Percentiles rank a stretch among this genome's conserved stretches.
Evolutionary conservation across 352 stramenopile species (phyloP).

Genomic region (Globisporangium mamillatum): DNA sequence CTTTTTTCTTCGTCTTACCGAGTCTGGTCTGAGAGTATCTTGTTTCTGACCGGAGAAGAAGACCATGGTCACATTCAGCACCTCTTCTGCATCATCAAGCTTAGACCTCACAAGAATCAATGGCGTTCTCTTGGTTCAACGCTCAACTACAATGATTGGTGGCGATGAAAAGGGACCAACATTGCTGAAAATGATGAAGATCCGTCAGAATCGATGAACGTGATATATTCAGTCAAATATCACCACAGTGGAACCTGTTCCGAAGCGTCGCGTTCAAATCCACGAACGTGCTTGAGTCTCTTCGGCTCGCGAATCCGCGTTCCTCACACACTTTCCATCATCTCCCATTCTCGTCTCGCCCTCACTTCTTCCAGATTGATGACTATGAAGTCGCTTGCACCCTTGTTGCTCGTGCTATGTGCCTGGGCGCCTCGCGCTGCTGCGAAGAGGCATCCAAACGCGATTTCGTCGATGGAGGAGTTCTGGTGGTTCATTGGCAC

Average conservation of each 20-base stretch:
- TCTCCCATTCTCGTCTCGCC: neutral
- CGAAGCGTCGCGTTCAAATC: slow-evolving; percentile 9
- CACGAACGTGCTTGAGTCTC: neutral
- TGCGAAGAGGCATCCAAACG: slow-evolving; percentile 17
- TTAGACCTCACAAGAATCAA: neutral
- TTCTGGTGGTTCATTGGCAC: slow-evolving; percentile 40
- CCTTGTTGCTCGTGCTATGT: neutral
- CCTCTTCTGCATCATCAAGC: neutral
- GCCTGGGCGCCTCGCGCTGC: neutral
- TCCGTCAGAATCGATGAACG: neutral
- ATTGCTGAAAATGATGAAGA: neutral
- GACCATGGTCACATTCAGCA: neutral
- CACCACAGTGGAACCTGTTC: neutral
- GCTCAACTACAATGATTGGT: too few relatives aligned
- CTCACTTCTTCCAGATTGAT: neutral
- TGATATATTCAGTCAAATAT: neutral
- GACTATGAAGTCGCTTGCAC: neutral
- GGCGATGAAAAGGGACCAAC: neutral
- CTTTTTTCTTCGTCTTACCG: neutral
- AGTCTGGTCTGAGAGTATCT: neutral
- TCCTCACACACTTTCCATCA: neutral
- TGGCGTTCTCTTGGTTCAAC: neutral
- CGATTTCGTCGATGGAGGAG: slow-evolving; percentile 39
- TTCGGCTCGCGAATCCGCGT: neutral
- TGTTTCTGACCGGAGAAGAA: neutral